Base-by-base conservation (phyloP, 2,329 filamentous ascomycete genomes). In the Meredithiella fracta region DNA sequence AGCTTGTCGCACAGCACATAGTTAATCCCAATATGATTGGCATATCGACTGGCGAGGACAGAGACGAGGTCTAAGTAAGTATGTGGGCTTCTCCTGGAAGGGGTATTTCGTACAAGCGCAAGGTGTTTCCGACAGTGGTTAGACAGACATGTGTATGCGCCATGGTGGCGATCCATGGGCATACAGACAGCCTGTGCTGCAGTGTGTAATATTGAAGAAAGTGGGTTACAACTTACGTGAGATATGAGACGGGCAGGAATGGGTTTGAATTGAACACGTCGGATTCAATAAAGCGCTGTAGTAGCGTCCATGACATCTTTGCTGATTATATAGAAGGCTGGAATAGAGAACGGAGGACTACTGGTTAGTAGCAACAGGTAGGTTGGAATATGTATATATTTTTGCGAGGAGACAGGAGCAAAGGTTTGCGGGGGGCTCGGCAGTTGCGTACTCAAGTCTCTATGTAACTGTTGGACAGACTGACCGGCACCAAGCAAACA, bases 211-310 rank as follows among this genome's bases (percentile, higher is more conserved):
- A 5, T 5, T 34, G 29, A 11, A 5, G 29, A 11, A 5, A 34
- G 29, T 34, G 29, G 11, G 5, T 34, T 34, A 14, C 38, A 25
- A 74, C 83, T 78, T 75, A 91, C 86, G 86, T 86, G 66, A 92
- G 80, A 71, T 92, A 92, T 62, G 86, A 87, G 67, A 92, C 86
- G 60, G 86, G 85, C 69, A 92, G 82, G 69, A 89, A 91, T 61
- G 87, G 86, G 71, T 91, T 84, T 72, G 86, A 83, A 74, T 90
- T 91, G 77, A 92, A 92, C 75, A 92, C 85, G 76, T 92, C 86
- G 74, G 85, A 89, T 78, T 91, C 86, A 74, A 92, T 82, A 79
- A 91, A 90, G 71, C 86, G 82, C 76, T 87, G 85, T 68, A 92
- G 78, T 73, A 92, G 76, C 75, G 90, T 85, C 86, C 86, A 91